Evolutionary conservation across 2,329 filamentous ascomycete species (phyloP).

Genomic region (Fusarium sp.): DNA sequence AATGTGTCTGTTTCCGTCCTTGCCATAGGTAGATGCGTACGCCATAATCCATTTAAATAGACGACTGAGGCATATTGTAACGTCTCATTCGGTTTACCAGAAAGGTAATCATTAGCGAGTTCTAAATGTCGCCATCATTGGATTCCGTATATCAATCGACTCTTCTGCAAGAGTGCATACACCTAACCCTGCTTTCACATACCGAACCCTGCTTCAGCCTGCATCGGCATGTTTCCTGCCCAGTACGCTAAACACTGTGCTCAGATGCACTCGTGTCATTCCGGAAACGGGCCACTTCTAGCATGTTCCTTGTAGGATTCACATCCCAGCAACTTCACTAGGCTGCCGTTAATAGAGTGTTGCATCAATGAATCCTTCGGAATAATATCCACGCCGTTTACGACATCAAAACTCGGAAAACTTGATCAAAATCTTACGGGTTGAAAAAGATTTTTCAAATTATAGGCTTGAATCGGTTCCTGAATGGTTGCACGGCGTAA

Average conservation of each 20-base stretch:
- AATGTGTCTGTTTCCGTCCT: neutral
- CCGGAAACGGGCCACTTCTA: conserved; percentile 1
- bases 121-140: rapidly evolving
- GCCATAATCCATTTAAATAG: neutral
- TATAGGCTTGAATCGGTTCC: neutral
- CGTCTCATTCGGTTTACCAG: neutral
- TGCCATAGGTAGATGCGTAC: too few species aligned
- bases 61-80: neutral
- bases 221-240: neutral
- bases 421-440: too few species aligned
- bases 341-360: too few species aligned
- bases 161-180: too few species aligned
- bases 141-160: neutral
- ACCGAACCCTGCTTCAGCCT: neutral
- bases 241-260: neutral
- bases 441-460: too few species aligned
- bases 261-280: neutral
- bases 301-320: neutral
- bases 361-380: too few species aligned
- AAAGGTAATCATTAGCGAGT: neutral
- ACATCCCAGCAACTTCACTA: neutral
- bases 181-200: too few species aligned
- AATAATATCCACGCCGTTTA: too few species aligned
- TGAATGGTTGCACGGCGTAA: neutral
- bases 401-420: neutral